Base-by-base conservation (phyloP, 2,329 filamentous ascomycete genomes). In the Nigrospora sphaerica region DNA sequence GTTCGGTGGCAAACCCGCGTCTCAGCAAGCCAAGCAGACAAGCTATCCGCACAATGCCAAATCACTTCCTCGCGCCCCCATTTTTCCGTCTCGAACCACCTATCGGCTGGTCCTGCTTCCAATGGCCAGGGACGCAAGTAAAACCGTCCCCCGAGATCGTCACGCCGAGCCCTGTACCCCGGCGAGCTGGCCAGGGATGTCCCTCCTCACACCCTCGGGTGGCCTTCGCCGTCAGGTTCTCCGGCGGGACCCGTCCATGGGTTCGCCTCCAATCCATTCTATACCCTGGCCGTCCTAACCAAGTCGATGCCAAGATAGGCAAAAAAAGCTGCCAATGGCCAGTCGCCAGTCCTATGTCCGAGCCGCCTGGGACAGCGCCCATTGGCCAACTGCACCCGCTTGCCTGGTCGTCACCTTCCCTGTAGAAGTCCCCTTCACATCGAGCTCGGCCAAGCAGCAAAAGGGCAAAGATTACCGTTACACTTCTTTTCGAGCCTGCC, bases 401-500 rank as follows among this genome's bases (percentile, higher is more conserved):
- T 28, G 23, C 54, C 52, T 49, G 54, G 51, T 57, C 51, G 54
- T 54, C 54, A 55, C 58, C 56, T 59, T 57, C 57, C 59, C 54
- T 60, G 58, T 52, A 54, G 52, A 56, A 51, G 54, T 57, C 46
- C 48, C 48, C 47, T 51, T 56, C 56, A 57, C 60, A 55, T 53
- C 53, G 54, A 56, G 55, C 51, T 52, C 57, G 59, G 55, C 59
- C 59, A 54, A 43, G 50, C 55, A 50, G 57, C 49, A 44, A 56
- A 61, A 59, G 51, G 58, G 58, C 42, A 62, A 62, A 57, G 56
- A 61, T 61, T 60, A 52, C 57, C 59, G 58, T 56, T 59, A 57
- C 58, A 57, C 57, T 53, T 56, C 57, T 47, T 48, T 51, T 49
- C 51, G 50, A 49, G 47, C 46, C 49, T 50, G 54, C 54, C 51